A percentile compares a stretch with the other conserved stretches of the same genome.
phyloP scores from a whole-genome alignment of 2,329 filamentous ascomycete species.

The Penicillium sp. region DNA sequence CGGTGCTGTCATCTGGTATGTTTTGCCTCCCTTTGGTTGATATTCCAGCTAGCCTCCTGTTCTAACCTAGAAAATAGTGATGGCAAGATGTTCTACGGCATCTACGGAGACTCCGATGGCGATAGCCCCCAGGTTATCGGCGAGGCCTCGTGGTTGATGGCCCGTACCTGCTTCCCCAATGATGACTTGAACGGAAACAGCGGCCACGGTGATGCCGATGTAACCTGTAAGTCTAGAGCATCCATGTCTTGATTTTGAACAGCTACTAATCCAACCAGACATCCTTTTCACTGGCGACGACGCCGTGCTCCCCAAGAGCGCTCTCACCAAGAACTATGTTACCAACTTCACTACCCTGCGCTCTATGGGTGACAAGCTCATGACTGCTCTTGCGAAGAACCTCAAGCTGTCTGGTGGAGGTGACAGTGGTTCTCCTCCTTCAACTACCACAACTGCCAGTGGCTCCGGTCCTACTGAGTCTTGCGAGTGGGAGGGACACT shows the following conservation, averaged over 20 bases:
- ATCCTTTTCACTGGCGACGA: conserved; percentile 34
- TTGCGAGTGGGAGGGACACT: conserved; percentile 24
- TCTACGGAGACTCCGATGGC: conserved; percentile 34
- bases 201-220: conserved; percentile 30
- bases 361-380: conserved; percentile 29
- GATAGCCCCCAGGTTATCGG: conserved; percentile 33
- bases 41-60: neutral
- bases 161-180: conserved; percentile 34
- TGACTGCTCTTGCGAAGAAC: conserved; percentile 25
- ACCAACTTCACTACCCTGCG: conserved; percentile 24
- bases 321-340: conserved; percentile 25
- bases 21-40: too few species aligned
- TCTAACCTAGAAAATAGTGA: conserved; percentile 16
- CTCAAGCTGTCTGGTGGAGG: conserved; percentile 15
- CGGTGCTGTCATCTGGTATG: conserved; percentile 33
- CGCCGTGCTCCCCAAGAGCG: conserved; percentile 27
- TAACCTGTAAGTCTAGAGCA: conserved; percentile 27
- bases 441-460: conserved; percentile 1
- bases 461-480: conserved; percentile 1
- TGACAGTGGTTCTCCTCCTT: conserved; percentile 2
- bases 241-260: neutral
- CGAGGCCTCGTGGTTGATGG: conserved; percentile 38
- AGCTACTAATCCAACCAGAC: conserved; percentile 16
- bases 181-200: conserved; percentile 29
- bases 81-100: conserved; percentile 37